Base-by-base conservation (phyloP, 176 grass and related monocot species). In the Oryza nivara region DNA sequence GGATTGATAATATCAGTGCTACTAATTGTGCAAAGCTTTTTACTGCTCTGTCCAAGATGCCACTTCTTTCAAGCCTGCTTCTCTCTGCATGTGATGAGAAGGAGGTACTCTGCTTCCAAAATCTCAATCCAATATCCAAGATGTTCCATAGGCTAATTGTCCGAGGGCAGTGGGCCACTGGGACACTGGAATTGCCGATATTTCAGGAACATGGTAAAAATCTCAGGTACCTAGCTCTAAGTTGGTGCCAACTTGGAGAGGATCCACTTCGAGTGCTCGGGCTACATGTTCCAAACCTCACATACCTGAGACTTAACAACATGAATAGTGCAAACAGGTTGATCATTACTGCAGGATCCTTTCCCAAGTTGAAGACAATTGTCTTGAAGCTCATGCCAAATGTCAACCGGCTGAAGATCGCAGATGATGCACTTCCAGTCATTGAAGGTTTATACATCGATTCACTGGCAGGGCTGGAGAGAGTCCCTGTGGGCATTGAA, bases 261-360 rank as follows among this genome's bases (percentile, higher is more conserved):
- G 89, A 91, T 61, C 80, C 80, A 17, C 46, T 91, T 4, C 68
- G 0, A 17, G 32, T 63, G 17, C 70, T 91, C 32, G 66, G 46
- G 38, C 45, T 11, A 8, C 35, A 56, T 38, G 78, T 87, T 3
- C 41, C 66, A 35, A 84, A 75, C 75, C 80, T 91, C 1, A 61
- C 7, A 11, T 80, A 17, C n/a, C 76, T 88, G 44, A 45, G 44
- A 45, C 44, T 45, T 45, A 45, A 45, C 44, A 45, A 45, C 44
- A 45, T 45, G 44, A 10, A 45, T 45, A 45, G 44, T 7, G 44
- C 44, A 45, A 45, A 45, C 44, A 45, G 44, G 44, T 45, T 45
- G 44, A 45, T 45, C 44, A 45, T 45, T 45, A 45, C 44, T 45
- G 44, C 44, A 45, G 44, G 44, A 52, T 52, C 49, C 10, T 52